A percentile compares a stretch with the other conserved stretches of the same genome.
Conservation (phyloP, 768 basidiomycete genomes). For the Xerocomellus intermedius region DNA sequence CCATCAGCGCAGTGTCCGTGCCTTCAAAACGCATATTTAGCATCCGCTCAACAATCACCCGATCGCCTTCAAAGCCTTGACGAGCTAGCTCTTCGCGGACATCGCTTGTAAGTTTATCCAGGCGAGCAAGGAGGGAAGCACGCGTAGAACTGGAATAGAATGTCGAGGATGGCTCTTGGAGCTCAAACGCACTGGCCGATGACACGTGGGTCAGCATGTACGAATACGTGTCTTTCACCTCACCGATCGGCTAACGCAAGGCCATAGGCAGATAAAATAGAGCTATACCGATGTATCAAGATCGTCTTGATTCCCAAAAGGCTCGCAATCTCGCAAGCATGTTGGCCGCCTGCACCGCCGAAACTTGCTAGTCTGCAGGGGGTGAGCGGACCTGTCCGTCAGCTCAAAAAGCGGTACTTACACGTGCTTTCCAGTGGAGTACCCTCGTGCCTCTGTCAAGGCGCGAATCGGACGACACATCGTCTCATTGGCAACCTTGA, state of each 20-base stretch:
- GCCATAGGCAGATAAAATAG: conserved; percentile 91
- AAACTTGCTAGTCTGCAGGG: conserved; percentile 71
- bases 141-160: conserved; percentile 66
- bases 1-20: conserved; percentile 91
- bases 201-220: neutral
- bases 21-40: conserved; percentile 93
- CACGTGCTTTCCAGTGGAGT: conserved; percentile 77
- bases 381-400: neutral
- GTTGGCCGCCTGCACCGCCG: conserved; percentile 89
- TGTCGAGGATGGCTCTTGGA: conserved; percentile 86
- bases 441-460: conserved; percentile 85
- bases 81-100: conserved; percentile 65
- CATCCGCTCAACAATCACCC: conserved; percentile 77
- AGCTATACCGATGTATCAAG: conserved; percentile 87
- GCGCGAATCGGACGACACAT: conserved; percentile 94
- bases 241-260: conserved; percentile 84
- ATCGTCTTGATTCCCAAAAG: conserved; percentile 86
- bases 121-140: conserved; percentile 53
- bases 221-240: conserved; percentile 5
- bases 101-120: conserved; percentile 63
- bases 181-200: conserved; percentile 67
- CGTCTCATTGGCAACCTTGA: conserved; percentile 95
- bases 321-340: conserved; percentile 88
- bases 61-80: conserved; percentile 78
- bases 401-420: conserved; percentile 21